phyloP scores from a whole-genome alignment of 139 green algal genomes.

The Chlorella sp. region DNA sequence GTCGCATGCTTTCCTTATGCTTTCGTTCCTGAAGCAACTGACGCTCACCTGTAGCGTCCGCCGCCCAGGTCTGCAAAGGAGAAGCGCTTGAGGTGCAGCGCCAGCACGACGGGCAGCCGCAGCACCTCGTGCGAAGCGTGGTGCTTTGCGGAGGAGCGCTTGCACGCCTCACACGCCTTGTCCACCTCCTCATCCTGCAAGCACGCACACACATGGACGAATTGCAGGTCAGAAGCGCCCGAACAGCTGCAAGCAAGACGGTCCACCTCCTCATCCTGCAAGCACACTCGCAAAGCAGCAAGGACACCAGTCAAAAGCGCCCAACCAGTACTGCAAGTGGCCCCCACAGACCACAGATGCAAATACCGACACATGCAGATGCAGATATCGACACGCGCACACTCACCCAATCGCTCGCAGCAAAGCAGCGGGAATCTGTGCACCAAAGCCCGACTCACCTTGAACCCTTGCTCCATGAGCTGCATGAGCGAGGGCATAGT shows the following conservation, averaged over 20 bases:
- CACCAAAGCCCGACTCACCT: no score
- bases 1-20: no score
- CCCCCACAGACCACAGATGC: background rate
- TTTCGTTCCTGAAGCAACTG: no score
- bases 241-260: no score
- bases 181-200: constrained; percentile 41
- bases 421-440: no score
- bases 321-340: background rate
- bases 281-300: background rate
- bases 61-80: background rate
- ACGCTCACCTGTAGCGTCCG: background rate
- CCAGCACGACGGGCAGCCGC: constrained; percentile 54
- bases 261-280: constrained; percentile 41
- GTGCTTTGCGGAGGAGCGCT: constrained; percentile 23
- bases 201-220: no score
- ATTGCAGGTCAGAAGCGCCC: background rate
- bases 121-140: constrained; percentile 33
- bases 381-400: no score
- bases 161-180: constrained; percentile 58
- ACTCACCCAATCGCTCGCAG: no score
- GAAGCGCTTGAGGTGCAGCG: constrained; percentile 71
- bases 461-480: no score
- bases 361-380: background rate
- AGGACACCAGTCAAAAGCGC: background rate
- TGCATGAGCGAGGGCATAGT: no score